phyloP scores from a whole-genome alignment of 2,329 filamentous ascomycete genomes.

The Pyrenophora tritici-repentis region DNA sequence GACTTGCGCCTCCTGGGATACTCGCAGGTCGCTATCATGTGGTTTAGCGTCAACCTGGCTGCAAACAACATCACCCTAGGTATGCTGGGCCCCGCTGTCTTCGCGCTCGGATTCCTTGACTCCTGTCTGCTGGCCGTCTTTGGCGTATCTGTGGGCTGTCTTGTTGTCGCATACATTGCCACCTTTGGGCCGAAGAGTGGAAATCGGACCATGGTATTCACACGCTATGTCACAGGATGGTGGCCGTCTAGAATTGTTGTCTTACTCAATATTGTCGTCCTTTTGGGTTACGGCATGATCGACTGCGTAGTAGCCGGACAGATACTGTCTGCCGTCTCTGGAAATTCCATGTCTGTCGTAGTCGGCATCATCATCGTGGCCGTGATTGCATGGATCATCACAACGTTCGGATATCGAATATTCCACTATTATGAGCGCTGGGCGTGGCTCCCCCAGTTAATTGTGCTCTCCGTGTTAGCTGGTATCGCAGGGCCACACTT shows the following conservation, averaged over 20 bases:
- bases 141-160: conserved; percentile 60
- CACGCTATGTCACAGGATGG: conserved; percentile 66
- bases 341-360: conserved; percentile 63
- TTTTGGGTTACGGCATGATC: conserved; percentile 67
- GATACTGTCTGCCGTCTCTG: conserved; percentile 68
- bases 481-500: conserved; percentile 66
- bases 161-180: conserved; percentile 64
- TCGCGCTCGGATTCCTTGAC: conserved; percentile 63
- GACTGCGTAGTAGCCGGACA: conserved; percentile 70
- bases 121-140: conserved; percentile 62
- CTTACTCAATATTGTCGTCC: conserved; percentile 65
- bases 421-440: conserved; percentile 73
- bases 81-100: conserved; percentile 65
- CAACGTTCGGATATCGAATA: conserved; percentile 69
- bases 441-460: conserved; percentile 67
- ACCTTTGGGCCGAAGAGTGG: conserved; percentile 66
- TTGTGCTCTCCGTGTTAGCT: conserved; percentile 65
- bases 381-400: conserved; percentile 66
- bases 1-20: conserved; percentile 58
- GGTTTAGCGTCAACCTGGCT: conserved; percentile 66
- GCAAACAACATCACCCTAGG: conserved; percentile 69
- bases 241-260: conserved; percentile 68
- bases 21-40: conserved; percentile 61
- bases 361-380: conserved; percentile 71
- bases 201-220: conserved; percentile 65